Evolutionary conservation across 441 rosid genomes (phyloP).

Genomic region (Metrosideros polymorpha): DNA sequence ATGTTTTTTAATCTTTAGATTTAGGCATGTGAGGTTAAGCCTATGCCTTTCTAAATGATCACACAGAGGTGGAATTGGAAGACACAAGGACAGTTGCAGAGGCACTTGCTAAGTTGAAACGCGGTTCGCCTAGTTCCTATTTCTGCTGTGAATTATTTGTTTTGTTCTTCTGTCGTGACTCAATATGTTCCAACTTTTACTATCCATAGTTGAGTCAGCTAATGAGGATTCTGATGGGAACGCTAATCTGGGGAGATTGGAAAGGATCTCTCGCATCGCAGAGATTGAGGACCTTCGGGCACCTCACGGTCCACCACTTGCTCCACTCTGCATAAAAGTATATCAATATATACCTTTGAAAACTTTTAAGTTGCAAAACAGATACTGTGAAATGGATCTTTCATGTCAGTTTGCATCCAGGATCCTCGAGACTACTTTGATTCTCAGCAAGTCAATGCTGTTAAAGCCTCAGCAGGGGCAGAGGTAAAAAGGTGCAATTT

Average conservation of each 20-base stretch:
- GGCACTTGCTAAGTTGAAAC: slow-evolving; percentile 68
- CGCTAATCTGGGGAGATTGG: slow-evolving; percentile 35
- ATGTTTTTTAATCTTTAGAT: not conserved
- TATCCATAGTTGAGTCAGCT: slow-evolving; percentile 22
- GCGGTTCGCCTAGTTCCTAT: slow-evolving; percentile 30
- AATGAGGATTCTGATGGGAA: slow-evolving; percentile 36
- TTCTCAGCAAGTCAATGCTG: slow-evolving; percentile 77
- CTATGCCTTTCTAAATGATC: not conserved
- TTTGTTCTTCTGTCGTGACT: slow-evolving; percentile 1
- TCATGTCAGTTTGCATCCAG: slow-evolving; percentile 30
- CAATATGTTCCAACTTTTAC: slow-evolving; percentile 4
- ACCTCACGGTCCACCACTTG: slow-evolving; percentile 54
- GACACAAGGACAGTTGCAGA: slow-evolving; percentile 76
- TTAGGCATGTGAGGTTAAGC: not conserved
- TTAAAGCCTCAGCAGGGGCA: slow-evolving; percentile 27
- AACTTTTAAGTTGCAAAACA: not conserved
- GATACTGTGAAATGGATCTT: not conserved
- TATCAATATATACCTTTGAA: slow-evolving; percentile 1
- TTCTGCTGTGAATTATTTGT: slow-evolving; percentile 3
- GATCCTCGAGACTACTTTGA: slow-evolving; percentile 97
- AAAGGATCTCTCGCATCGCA: slow-evolving; percentile 44
- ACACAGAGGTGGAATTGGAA: slow-evolving; percentile 63
- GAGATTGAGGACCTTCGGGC: slow-evolving; percentile 88
- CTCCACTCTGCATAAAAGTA: slow-evolving; percentile 89
- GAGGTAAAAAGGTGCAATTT: slow-evolving; percentile 28